A percentile compares a stretch with the other conserved stretches of the same genome.
Conservation (phyloP, 495 filamentous ascomycete genomes). For the Penicillium cataractarum region DNA sequence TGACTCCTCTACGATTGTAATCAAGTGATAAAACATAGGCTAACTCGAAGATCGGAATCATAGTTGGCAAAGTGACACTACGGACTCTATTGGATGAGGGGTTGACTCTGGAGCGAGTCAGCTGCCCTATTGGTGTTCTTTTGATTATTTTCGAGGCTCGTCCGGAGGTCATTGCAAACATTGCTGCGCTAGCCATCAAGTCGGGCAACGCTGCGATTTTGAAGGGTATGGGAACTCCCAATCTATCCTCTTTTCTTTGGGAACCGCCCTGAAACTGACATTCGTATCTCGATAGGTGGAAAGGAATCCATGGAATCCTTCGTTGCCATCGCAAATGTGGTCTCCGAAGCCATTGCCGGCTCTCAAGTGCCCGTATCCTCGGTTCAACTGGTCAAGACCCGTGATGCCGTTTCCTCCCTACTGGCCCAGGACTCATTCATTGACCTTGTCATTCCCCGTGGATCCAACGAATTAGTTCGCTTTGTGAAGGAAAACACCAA, state of each 20-base stretch:
- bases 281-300: constrained; percentile 58
- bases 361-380: constrained; percentile 83
- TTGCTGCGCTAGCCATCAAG: constrained; percentile 94
- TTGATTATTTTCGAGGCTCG: constrained; percentile 98
- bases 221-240: constrained; percentile 60
- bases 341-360: constrained; percentile 73
- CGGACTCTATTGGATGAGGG: constrained; percentile 88
- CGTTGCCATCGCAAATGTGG: constrained; percentile 80
- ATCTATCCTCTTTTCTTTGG: background rate
- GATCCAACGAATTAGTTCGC: constrained; percentile 89
- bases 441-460: constrained; percentile 93
- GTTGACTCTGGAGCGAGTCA: constrained; percentile 79
- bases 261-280: background rate
- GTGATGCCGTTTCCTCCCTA: constrained; percentile 84
- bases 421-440: constrained; percentile 83
- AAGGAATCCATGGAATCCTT: constrained; percentile 97
- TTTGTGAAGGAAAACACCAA: constrained; percentile 88
- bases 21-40: background rate
- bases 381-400: constrained; percentile 89
- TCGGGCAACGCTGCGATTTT: constrained; percentile 97
- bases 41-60: constrained; percentile 12
- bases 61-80: constrained; percentile 84
- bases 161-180: constrained; percentile 98
- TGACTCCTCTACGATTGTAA: background rate
- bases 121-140: constrained; percentile 93